Conservation (phyloP, 2,329 filamentous ascomycete genomes). For the Aspergillus candidus region DNA sequence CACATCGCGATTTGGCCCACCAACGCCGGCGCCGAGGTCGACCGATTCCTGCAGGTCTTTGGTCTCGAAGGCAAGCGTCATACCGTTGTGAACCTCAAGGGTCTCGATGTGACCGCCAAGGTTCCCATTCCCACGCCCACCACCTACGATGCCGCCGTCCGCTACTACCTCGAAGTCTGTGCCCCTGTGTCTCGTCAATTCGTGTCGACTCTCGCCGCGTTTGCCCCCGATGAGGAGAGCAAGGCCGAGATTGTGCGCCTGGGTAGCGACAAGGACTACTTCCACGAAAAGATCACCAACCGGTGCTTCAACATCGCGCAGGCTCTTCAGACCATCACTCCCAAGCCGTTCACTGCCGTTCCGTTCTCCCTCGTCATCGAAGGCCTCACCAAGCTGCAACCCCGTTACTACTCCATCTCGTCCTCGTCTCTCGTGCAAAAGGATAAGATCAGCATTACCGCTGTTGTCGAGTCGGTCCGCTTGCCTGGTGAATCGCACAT, state of each 20-base stretch:
- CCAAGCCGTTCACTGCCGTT: constrained; percentile 71
- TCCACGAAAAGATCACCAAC: constrained; percentile 74
- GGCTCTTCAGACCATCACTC: constrained; percentile 66
- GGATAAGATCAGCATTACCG: constrained; percentile 90
- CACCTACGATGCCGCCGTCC: constrained; percentile 85
- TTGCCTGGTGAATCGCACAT: constrained; percentile 70
- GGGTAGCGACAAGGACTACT: constrained; percentile 90
- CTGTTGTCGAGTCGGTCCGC: constrained; percentile 78
- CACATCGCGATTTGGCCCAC: constrained; percentile 97
- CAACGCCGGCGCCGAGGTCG: constrained; percentile 86
- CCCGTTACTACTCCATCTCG: constrained; percentile 98
- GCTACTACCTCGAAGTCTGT: constrained; percentile 96
- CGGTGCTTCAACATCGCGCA: constrained; percentile 87
- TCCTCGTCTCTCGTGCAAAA: constrained; percentile 92
- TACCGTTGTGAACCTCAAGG: constrained; percentile 79
- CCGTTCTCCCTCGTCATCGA: constrained; percentile 95
- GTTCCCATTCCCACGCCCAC: constrained; percentile 96
- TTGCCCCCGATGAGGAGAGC: constrained; percentile 75
- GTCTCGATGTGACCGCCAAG: constrained; percentile 89
- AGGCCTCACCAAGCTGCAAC: constrained; percentile 88
- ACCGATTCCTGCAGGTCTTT: constrained; percentile 76
- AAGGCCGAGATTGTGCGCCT: constrained; percentile 86
- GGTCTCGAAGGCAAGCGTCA: constrained; percentile 71
- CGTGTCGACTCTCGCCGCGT: constrained; percentile 76
- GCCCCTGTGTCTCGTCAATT: constrained; percentile 96